A percentile compares a stretch with the other conserved stretches of the same genome.
Conservation (phyloP, 352 stramenopile species). For the Globisporangium cylindrosporum region DNA sequence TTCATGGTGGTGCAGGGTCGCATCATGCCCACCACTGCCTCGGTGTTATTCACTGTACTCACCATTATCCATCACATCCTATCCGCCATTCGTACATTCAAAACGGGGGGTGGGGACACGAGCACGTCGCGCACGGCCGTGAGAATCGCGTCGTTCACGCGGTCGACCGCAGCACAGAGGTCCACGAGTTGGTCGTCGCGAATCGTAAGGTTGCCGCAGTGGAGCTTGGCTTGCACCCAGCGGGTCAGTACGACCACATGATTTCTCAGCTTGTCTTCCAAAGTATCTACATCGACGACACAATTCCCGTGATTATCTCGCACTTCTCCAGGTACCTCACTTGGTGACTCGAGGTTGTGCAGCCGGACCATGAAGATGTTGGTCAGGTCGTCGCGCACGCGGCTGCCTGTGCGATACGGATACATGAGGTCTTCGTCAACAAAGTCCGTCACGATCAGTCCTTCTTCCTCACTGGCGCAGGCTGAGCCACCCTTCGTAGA, state of each 20-base stretch:
- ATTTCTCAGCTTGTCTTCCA: not conserved
- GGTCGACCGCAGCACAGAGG: not conserved
- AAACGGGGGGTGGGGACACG: not conserved
- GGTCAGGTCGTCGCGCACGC: not conserved
- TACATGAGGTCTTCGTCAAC: constrained; percentile 6
- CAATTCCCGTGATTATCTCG: not conserved
- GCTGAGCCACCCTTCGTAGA: not conserved
- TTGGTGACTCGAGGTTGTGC: not conserved
- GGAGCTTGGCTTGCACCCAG: constrained; percentile 33
- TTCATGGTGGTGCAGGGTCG: too few relatives aligned
- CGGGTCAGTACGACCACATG: constrained; percentile 28
- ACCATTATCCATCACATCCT: too few relatives aligned
- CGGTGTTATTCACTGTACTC: too few relatives aligned
- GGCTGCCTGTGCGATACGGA: not conserved
- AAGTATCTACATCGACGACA: not conserved
- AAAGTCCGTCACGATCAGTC: constrained; percentile 2
- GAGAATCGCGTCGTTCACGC: not conserved
- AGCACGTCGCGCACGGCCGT: not conserved
- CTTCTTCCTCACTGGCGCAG: not conserved
- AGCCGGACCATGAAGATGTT: not conserved
- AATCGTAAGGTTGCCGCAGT: not conserved
- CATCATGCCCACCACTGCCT: not conserved
- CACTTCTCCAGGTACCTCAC: not conserved
- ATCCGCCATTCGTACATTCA: not conserved
- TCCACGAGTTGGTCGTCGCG: not conserved